These are phyloP conservation scores for Myochromella boudieri DNA, from an alignment of 768 basidiomycete species.

Conservation along the genomic window DNA sequence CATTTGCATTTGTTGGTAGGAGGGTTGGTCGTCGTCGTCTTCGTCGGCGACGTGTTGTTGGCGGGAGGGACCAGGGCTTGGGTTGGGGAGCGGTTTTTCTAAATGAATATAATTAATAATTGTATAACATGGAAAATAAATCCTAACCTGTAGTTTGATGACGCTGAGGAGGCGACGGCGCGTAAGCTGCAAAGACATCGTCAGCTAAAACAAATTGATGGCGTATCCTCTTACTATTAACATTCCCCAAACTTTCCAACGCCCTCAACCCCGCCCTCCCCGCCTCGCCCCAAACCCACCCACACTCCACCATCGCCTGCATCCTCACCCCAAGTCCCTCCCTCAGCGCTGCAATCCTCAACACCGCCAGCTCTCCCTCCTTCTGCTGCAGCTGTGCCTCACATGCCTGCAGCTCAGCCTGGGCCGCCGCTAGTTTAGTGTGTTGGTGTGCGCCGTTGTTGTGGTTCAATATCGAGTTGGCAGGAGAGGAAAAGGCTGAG, in stretches of 20 bases:
- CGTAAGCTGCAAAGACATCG: too few relatives aligned
- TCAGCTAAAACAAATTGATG: too few relatives aligned
- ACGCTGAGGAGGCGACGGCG: too few relatives aligned
- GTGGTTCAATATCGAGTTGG: slow-evolving; percentile 3
- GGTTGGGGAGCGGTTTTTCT: too few relatives aligned
- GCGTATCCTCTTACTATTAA: too few relatives aligned
- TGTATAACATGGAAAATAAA: too few relatives aligned
- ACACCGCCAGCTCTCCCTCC: slow-evolving; percentile 59
- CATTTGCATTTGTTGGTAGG: slow-evolving; percentile 18
- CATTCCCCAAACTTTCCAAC: slow-evolving; percentile 42
- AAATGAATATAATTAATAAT: too few relatives aligned
- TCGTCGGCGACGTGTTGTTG: too few relatives aligned
- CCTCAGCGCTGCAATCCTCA: slow-evolving; percentile 54
- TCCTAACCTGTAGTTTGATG: too few relatives aligned
- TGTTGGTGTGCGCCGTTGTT: slow-evolving; percentile 26
- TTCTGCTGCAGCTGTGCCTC: slow-evolving; percentile 71
- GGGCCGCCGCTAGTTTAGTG: slow-evolving; percentile 64
- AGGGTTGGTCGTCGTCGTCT: too few relatives aligned
- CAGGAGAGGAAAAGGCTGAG: slow-evolving; percentile 26
- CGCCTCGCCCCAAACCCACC: slow-evolving; percentile 64
- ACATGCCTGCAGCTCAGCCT: slow-evolving; percentile 80
- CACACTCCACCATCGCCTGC: slow-evolving; percentile 67
- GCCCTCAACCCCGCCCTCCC: slow-evolving; percentile 58
- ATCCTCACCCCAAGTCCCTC: slow-evolving; percentile 65
- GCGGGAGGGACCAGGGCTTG: too few relatives aligned